Evolutionary conservation across 257 asterid genomes (phyloP).

Genomic region (Jacaranda copaia): DNA sequence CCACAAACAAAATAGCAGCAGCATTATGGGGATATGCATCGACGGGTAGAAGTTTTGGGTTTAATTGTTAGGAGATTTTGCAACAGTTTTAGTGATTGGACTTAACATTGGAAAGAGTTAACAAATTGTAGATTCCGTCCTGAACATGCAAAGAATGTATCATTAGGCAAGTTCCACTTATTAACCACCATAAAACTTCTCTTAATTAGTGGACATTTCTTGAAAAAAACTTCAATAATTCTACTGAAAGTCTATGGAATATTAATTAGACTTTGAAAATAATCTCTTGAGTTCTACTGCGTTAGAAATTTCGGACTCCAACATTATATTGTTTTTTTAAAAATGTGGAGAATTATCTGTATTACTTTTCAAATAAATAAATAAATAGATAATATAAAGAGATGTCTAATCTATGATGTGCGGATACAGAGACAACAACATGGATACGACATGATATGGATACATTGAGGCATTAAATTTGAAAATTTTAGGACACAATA

Average conservation of each 20-base stretch:
- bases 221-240: background rate
- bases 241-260: conserved; percentile 1
- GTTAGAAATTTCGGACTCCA: background rate
- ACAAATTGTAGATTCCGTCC: background rate
- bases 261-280: conserved; percentile 7
- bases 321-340: background rate
- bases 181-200: background rate
- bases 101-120: background rate
- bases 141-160: background rate
- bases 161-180: conserved; percentile 30
- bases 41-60: background rate
- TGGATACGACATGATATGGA: too few species aligned
- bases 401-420: too few species aligned
- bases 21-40: background rate
- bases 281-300: too few species aligned
- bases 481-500: too few species aligned
- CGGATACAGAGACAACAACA: too few species aligned
- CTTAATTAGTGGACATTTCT: background rate
- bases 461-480: too few species aligned
- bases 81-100: background rate
- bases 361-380: background rate
- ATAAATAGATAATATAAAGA: background rate
- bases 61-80: background rate
- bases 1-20: too few species aligned
- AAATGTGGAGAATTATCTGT: background rate